Evolutionary conservation across 768 basidiomycete species (phyloP), one percentile per base, ranked within the genome.

Genomic region (Lenzites betulinus): DNA sequence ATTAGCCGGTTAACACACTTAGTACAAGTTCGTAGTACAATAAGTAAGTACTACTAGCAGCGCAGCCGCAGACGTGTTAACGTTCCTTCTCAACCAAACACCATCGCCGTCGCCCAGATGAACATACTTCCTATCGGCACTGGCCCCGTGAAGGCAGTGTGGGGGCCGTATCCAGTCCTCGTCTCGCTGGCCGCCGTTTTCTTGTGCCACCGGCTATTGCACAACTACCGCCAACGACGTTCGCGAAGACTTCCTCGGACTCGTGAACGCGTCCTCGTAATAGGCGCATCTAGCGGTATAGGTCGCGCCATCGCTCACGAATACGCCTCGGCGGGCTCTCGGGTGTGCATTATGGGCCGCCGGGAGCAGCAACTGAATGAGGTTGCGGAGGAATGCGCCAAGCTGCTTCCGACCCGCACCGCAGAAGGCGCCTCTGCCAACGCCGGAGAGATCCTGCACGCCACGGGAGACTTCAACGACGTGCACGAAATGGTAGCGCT

Each of bases 241-340:
- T 70, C 51, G 18, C 36, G 48, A 28, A 42, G 8, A 13, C 65
- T 89, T 8, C 67, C 77, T 8, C 75, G 70, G n/a, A 55, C 54
- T 1, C 62, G 77, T 2, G 94, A 96, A 69, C 84, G 92, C 0
- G 88, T 95, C 7, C 71, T 97, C 1, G 77, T 97, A 49, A 72
- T 97, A 7, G 95, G 95, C 6, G 93, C 89, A 1, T 89, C 91
- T 1, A 88, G 88, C 48, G 95, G 95, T 0, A 85, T 96, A 25
- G 95, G 95, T 1, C 79, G 82, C 43, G 77, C 81, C 4, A 76
- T 95, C 44, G 92, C 92, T 1, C 76, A 79, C 13, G 75, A 81
- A 62, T 95, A 95, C 65, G 86, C 90, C 5, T 70, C 76, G 54
- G 78, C 90, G n/a, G 93, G 93, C 7, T 91, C 91, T 7, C 77